phyloP scores from a whole-genome alignment of 2,329 filamentous ascomycete species.

The Pseudohalonectria lignicola region DNA sequence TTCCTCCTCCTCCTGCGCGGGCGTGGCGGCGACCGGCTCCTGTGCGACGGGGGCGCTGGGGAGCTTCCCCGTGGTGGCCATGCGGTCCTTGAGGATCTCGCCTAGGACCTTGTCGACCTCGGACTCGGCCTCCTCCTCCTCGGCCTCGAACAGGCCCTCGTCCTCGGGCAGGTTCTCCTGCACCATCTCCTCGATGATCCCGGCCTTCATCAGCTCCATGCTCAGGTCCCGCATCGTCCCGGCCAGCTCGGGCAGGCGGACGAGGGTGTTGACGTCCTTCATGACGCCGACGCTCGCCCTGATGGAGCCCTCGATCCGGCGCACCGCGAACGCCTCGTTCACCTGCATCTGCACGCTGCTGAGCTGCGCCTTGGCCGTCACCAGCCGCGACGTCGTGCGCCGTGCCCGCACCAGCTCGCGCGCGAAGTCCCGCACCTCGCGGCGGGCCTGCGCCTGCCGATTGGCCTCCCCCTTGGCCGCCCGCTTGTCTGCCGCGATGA shows the following conservation, averaged over 20 bases:
- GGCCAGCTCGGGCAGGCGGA: slow-evolving; percentile 75
- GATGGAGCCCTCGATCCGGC: slow-evolving; percentile 92
- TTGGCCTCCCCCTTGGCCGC: slow-evolving; percentile 64
- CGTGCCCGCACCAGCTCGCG: slow-evolving; percentile 76
- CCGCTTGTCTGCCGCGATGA: slow-evolving; percentile 71
- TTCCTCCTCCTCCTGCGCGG: slow-evolving; percentile 53
- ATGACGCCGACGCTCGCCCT: slow-evolving; percentile 81
- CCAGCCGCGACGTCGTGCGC: slow-evolving; percentile 60
- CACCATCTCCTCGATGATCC: slow-evolving; percentile 97
- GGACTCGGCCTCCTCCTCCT: slow-evolving; percentile 61
- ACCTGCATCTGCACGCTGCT: slow-evolving; percentile 95
- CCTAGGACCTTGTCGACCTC: slow-evolving; percentile 91
- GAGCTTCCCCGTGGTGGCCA: slow-evolving; percentile 51
- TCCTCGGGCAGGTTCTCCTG: slow-evolving; percentile 71
- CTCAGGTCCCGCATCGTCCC: slow-evolving; percentile 83
- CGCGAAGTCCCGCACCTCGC: slow-evolving; percentile 81
- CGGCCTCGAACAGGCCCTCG: slow-evolving; percentile 54
- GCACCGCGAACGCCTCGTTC: slow-evolving; percentile 87
- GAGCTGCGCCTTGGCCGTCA: slow-evolving; percentile 84
- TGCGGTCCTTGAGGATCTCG: slow-evolving; percentile 76
- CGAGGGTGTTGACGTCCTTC: slow-evolving; percentile 86
- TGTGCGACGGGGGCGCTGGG: slow-evolving; percentile 39
- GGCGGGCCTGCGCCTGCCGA: slow-evolving; percentile 65
- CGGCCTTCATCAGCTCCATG: slow-evolving; percentile 82
- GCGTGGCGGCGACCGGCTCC: slow-evolving; percentile 26